Evolutionary conservation across 176 grass and related monocot species (phyloP).

Genomic region (Hsuehochloa calcarea): DNA sequence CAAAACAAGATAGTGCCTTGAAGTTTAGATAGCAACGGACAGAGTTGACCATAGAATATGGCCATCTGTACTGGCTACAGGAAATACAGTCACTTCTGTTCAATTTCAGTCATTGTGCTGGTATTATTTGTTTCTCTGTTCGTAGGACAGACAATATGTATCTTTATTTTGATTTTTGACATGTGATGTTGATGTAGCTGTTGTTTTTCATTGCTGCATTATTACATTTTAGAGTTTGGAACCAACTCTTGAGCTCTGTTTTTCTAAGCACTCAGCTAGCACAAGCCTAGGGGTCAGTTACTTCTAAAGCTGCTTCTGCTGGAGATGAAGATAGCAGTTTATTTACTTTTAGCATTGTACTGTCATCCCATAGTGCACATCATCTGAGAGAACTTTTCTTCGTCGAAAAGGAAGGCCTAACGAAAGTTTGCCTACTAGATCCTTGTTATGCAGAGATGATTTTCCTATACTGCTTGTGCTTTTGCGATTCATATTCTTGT

Average conservation of each 20-base stretch:
- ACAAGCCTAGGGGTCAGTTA: background rate
- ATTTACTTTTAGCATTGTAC: background rate
- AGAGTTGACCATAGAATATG: background rate
- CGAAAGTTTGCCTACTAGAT: background rate
- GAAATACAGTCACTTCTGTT: background rate
- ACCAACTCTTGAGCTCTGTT: background rate
- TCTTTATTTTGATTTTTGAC: conserved; percentile 1
- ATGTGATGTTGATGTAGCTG: background rate
- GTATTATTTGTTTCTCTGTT: background rate
- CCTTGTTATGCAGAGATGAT: background rate
- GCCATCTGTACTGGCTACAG: background rate
- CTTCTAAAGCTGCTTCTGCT: conserved; percentile 5
- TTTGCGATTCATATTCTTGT: background rate
- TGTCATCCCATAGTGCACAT: background rate
- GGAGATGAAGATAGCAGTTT: background rate
- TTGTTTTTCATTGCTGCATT: background rate
- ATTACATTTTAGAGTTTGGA: background rate
- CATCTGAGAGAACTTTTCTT: background rate
- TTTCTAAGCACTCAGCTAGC: background rate
- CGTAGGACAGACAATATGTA: background rate
- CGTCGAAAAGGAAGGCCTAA: background rate
- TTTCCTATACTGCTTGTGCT: background rate
- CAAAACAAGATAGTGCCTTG: background rate
- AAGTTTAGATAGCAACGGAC: background rate
- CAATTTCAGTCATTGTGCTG: background rate